These are phyloP conservation scores for Pseudogymnoascus sp. DNA, from an alignment of 2,329 filamentous ascomycete genomes.

Conservation along the genomic window DNA sequence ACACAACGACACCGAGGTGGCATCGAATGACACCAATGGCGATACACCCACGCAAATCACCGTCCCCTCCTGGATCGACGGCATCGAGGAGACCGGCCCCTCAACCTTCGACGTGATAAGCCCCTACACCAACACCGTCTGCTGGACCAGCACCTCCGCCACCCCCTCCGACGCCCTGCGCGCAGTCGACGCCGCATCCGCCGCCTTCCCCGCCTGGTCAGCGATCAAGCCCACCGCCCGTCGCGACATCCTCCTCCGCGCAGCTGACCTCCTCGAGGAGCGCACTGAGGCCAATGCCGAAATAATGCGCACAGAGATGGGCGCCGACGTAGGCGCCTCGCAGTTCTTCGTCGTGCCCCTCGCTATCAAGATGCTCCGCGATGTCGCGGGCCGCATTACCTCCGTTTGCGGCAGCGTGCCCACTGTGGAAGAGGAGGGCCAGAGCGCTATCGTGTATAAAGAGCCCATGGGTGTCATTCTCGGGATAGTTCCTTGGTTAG, in stretches of 20 bases:
- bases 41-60: constrained; percentile 14
- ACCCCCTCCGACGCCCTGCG: constrained; percentile 40
- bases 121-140: constrained; percentile 36
- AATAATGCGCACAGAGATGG: constrained; percentile 47
- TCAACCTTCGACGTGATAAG: constrained; percentile 40
- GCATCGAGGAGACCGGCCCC: constrained; percentile 34
- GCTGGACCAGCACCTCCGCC: constrained; percentile 42
- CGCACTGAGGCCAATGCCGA: constrained; percentile 42
- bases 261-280: constrained; percentile 42
- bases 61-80: constrained; percentile 40
- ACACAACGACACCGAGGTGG: neutral
- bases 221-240: constrained; percentile 42
- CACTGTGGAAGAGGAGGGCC: neutral
- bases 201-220: constrained; percentile 50
- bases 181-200: constrained; percentile 45
- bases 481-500: constrained; percentile 55
- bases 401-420: constrained; percentile 9
- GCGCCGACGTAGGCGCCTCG: constrained; percentile 27
- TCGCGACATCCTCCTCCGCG: constrained; percentile 45
- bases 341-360: constrained; percentile 31
- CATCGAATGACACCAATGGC: constrained; percentile 12
- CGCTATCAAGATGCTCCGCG: constrained; percentile 24
- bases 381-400: constrained; percentile 9
- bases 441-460: neutral
- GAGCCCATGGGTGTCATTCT: constrained; percentile 54